Percentiles rank a stretch among this genome's conserved stretches.
Evolutionary conservation across 331 rosid species (phyloP).

Genomic region (Telfairia occidentalis): DNA sequence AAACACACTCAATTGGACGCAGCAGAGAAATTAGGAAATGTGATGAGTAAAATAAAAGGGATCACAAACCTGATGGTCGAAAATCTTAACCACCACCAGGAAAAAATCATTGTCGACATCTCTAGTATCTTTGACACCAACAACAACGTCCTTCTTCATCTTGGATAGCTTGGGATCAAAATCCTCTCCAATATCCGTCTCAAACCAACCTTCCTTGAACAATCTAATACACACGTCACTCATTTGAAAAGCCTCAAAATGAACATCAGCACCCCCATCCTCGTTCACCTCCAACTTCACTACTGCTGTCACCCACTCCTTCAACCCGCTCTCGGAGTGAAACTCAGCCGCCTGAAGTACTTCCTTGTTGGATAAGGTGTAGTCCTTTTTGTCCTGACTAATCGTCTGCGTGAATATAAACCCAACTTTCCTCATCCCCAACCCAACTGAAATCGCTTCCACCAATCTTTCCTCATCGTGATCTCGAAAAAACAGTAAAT

Average conservation of each 20-base stretch:
- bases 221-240: conserved; percentile 72
- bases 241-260: conserved; percentile 94
- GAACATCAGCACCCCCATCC: conserved; percentile 77
- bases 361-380: conserved; percentile 70
- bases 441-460: conserved; percentile 72
- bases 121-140: conserved; percentile 75
- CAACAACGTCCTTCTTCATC: conserved; percentile 90
- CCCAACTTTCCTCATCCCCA: conserved; percentile 83
- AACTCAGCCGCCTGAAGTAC: conserved; percentile 80
- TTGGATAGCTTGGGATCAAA: conserved; percentile 74
- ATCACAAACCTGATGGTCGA: conserved; percentile 68
- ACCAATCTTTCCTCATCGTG: conserved; percentile 69
- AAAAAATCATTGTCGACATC: conserved; percentile 95
- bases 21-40: background rate
- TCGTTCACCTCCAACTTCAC: conserved; percentile 88
- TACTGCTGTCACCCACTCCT: conserved; percentile 94
- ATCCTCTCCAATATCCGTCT: conserved; percentile 51
- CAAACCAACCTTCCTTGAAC: conserved; percentile 85
- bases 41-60: background rate
- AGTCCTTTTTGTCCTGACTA: conserved; percentile 75
- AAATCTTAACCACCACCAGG: conserved; percentile 79
- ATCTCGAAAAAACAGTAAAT: conserved; percentile 43
- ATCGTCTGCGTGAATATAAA: conserved; percentile 79
- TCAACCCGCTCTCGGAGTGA: conserved; percentile 77
- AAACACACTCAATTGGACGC: background rate